Conservation (phyloP, 116 monocot species). For the Cymodocea nodosa region DNA sequence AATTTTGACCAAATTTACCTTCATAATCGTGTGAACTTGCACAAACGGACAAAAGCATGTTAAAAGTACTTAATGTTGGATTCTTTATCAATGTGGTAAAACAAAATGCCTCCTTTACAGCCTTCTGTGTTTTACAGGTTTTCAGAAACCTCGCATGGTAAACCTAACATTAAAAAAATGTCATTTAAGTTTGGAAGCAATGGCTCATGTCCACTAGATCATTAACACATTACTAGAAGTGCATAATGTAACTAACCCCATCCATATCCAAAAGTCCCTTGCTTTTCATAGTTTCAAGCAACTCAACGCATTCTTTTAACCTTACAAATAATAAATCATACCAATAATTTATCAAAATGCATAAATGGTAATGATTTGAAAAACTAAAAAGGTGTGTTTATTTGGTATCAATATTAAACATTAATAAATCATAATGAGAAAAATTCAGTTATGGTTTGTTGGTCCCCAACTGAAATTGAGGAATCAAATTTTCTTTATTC, state of each 20-base stretch:
- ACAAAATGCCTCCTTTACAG: conserved; percentile 64
- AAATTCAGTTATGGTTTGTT: no score
- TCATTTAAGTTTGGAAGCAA: not conserved
- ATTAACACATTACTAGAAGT: conserved; percentile 1
- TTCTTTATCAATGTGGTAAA: conserved; percentile 65
- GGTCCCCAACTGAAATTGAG: no score
- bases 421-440: not conserved
- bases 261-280: conserved; percentile 80
- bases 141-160: conserved; percentile 68
- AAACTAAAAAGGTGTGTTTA: not conserved
- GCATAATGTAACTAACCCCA: conserved; percentile 30
- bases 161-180: conserved; percentile 31
- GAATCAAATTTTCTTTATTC: no score
- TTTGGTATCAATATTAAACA: not conserved
- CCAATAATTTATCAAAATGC: not conserved
- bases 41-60: conserved; percentile 91
- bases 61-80: conserved; percentile 84
- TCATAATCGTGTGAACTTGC: conserved; percentile 84
- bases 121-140: conserved; percentile 61
- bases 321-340: conserved; percentile 21
- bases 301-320: conserved; percentile 58
- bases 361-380: not conserved
- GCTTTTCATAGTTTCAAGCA: conserved; percentile 52
- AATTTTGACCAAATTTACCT: conserved; percentile 22
- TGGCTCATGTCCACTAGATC: conserved; percentile 1